Conservation (phyloP, 1,139 yeast genomes). For the Pichia sp. region DNA sequence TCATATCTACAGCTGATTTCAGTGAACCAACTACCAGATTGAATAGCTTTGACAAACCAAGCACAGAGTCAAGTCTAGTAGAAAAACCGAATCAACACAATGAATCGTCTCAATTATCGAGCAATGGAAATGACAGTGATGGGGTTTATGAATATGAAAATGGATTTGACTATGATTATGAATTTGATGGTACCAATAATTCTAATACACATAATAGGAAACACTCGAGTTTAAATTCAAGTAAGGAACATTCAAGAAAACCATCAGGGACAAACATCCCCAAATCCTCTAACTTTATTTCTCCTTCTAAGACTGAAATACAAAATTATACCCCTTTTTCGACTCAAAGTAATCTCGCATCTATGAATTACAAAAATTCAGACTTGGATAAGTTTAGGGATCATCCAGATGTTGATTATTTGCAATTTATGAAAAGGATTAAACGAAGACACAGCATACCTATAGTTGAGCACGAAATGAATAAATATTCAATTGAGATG, state of each 20-base stretch:
- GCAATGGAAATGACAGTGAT: conserved; percentile 12
- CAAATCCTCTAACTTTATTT: background rate
- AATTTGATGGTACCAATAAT: conserved; percentile 6
- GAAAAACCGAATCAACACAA: background rate
- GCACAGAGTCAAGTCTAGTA: background rate
- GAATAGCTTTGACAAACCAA: conserved; percentile 3
- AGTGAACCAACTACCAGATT: conserved; percentile 6
- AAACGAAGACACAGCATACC: conserved; percentile 30
- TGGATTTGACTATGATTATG: conserved; percentile 20
- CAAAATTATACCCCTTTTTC: conserved; percentile 1
- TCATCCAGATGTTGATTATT: conserved; percentile 10
- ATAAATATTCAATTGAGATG: conserved; percentile 22
- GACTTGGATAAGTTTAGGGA: no score
- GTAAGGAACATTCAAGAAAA: background rate
- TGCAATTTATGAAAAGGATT: conserved; percentile 21
- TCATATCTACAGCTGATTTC: conserved; percentile 5
- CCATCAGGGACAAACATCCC: background rate
- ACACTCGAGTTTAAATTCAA: background rate
- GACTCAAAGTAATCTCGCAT: conserved; percentile 7
- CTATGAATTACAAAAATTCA: conserved; percentile 2
- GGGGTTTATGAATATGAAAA: conserved; percentile 16
- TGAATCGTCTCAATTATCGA: background rate
- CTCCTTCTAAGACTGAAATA: background rate
- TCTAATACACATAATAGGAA: background rate
- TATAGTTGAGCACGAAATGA: conserved; percentile 23